phyloP scores from a whole-genome alignment of 2,329 filamentous ascomycete species.

The Capronia epimyces region DNA sequence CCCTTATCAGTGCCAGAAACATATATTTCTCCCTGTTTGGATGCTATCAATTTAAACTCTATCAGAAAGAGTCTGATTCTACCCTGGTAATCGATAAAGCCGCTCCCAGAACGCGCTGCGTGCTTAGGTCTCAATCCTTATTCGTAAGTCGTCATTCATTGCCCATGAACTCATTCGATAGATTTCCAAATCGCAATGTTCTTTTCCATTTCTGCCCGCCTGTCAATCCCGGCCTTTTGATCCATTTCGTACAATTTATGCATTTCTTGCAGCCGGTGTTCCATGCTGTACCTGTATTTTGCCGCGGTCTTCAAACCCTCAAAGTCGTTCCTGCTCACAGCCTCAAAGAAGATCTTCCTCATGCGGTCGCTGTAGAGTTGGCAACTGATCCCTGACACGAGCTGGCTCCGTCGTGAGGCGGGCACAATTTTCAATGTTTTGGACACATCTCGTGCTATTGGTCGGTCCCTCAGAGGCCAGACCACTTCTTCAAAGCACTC shows the following conservation, averaged over 20 bases:
- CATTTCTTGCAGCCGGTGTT: slow-evolving; percentile 55
- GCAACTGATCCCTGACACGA: slow-evolving; percentile 49
- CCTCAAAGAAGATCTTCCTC: slow-evolving; percentile 64
- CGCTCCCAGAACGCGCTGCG: neutral
- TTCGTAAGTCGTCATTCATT: slow-evolving; percentile 5
- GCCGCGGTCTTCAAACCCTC: slow-evolving; percentile 59
- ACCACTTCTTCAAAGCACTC: slow-evolving; percentile 80
- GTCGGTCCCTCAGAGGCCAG: slow-evolving; percentile 56
- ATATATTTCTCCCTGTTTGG: too few relatives aligned
- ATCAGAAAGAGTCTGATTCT: too few relatives aligned
- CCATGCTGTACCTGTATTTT: slow-evolving; percentile 52
- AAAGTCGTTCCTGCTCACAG: slow-evolving; percentile 62
- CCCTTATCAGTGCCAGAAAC: too few relatives aligned
- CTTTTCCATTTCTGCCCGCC: slow-evolving; percentile 43
- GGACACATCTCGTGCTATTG: slow-evolving; percentile 62
- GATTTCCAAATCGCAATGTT: slow-evolving; percentile 49
- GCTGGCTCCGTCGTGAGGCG: slow-evolving; percentile 39
- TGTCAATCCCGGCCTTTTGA: slow-evolving; percentile 54
- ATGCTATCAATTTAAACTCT: too few relatives aligned
- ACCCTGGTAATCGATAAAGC: neutral
- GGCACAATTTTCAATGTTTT: slow-evolving; percentile 54
- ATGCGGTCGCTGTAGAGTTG: slow-evolving; percentile 78
- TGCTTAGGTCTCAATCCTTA: neutral
- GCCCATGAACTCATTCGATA: slow-evolving; percentile 41
- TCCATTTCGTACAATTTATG: slow-evolving; percentile 52